These are phyloP conservation scores for Lachnellula subtilissima DNA, from an alignment of 2,329 filamentous ascomycete species.

Conservation along the genomic window DNA sequence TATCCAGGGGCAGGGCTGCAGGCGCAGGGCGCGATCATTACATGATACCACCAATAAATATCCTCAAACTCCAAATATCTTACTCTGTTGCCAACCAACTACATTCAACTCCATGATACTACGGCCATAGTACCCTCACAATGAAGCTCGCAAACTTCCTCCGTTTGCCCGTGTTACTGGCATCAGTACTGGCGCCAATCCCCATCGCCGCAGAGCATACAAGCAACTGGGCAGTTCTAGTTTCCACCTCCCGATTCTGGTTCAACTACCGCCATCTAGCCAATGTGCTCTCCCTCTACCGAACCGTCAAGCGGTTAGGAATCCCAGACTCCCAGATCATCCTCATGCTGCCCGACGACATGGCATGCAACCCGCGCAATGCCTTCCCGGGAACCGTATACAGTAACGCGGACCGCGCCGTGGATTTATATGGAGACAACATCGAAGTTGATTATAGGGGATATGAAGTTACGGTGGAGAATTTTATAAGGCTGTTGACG, in stretches of 20 bases:
- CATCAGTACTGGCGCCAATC: conserved; percentile 41
- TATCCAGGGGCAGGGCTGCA: no score
- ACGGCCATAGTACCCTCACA: not conserved
- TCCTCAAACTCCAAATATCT: no score
- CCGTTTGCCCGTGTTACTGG: conserved; percentile 40
- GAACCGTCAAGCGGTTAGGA: conserved; percentile 93
- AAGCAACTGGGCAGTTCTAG: conserved; percentile 98
- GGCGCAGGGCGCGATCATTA: no score
- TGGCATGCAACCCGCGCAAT: conserved; percentile 98
- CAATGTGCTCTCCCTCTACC: conserved; percentile 95
- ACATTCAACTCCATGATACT: not conserved
- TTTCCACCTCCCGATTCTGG: conserved; percentile 98
- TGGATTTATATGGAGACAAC: conserved; percentile 96
- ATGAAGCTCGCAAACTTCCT: conserved; percentile 48
- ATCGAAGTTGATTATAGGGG: conserved; percentile 98
- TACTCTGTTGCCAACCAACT: not conserved
- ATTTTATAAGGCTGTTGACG: conserved; percentile 92
- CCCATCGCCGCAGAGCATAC: conserved; percentile 67
- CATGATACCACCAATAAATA: no score
- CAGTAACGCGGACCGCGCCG: conserved; percentile 92
- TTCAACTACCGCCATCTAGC: conserved; percentile 99
- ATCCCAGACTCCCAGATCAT: conserved; percentile 99
- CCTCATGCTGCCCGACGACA: conserved; percentile 99
- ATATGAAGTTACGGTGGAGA: conserved; percentile 98
- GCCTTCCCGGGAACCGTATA: conserved; percentile 97